These are phyloP conservation scores for Phyllosticta citrichinensis DNA, from an alignment of 2,329 filamentous ascomycete species.

Conservation along the genomic window DNA sequence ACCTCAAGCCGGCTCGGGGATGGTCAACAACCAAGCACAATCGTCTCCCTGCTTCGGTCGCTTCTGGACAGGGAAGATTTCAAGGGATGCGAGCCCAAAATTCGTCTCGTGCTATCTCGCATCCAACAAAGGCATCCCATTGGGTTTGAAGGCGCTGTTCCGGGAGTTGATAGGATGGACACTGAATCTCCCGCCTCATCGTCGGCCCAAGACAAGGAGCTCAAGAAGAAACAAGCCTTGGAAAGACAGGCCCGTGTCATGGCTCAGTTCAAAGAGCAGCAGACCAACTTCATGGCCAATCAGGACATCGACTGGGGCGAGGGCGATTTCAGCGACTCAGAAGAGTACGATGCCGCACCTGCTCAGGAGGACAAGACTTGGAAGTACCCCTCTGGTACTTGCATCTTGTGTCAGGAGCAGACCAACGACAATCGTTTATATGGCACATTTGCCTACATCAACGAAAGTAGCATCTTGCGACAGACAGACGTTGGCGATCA, in stretches of 20 bases:
- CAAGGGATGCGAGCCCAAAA: constrained; percentile 74
- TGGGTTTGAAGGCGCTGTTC: constrained; percentile 60
- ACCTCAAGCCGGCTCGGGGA: constrained; percentile 26
- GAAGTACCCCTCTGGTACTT: constrained; percentile 88
- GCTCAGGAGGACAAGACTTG: constrained; percentile 65
- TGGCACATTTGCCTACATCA: constrained; percentile 85
- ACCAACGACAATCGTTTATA: constrained; percentile 82
- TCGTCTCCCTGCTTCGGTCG: constrained; percentile 43
- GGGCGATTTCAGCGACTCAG: constrained; percentile 65
- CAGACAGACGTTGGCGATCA: constrained; percentile 75
- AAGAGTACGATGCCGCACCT: constrained; percentile 45
- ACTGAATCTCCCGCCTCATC: constrained; percentile 68
- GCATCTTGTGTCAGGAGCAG: constrained; percentile 93
- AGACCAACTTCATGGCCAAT: constrained; percentile 85
- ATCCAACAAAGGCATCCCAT: constrained; percentile 74
- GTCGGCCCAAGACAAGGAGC: constrained; percentile 56
- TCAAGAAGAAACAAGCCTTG: constrained; percentile 82
- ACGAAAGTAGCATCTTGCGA: constrained; percentile 74
- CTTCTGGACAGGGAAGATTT: constrained; percentile 60
- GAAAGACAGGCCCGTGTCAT: constrained; percentile 89
- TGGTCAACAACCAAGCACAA: constrained; percentile 28
- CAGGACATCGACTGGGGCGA: constrained; percentile 87
- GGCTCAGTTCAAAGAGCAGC: constrained; percentile 96
- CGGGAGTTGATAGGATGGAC: constrained; percentile 64
- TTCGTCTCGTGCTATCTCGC: constrained; percentile 69